Conservation (phyloP, 805 yeast species). For the Wickerhamiella shivajii region DNA sequence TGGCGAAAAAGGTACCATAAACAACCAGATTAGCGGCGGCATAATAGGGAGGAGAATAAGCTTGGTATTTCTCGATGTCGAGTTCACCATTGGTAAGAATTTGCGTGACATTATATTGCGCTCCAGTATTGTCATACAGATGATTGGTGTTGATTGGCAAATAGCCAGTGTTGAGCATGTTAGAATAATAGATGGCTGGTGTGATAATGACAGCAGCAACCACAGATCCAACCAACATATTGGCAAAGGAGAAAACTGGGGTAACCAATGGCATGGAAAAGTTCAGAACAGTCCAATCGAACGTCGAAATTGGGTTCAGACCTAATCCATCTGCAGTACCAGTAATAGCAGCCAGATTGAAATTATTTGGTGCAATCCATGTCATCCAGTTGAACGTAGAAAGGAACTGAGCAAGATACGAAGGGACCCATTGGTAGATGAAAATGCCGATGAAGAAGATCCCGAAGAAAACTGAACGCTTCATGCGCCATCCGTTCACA, state of each 20-base stretch:
- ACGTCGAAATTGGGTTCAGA: conserved; percentile 36
- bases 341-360: conserved; percentile 44
- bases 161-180: conserved; percentile 29
- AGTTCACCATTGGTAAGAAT: conserved; percentile 30
- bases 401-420: conserved; percentile 46
- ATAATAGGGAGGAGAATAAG: conserved; percentile 44
- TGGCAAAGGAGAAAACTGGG: conserved; percentile 30
- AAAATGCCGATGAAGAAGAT: conserved; percentile 31
- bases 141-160: conserved; percentile 33
- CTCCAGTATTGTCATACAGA: conserved; percentile 38
- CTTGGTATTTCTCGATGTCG: conserved; percentile 31
- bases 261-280: conserved; percentile 20
- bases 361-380: conserved; percentile 43
- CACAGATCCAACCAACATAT: conserved; percentile 26
- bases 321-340: conserved; percentile 47
- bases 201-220: conserved; percentile 19
- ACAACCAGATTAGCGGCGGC: conserved; percentile 39
- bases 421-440: conserved; percentile 55
- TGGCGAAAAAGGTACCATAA: conserved; percentile 37
- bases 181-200: conserved; percentile 28
- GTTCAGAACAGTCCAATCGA: conserved; percentile 40
- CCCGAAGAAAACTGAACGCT: conserved; percentile 39
- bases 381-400: conserved; percentile 49
- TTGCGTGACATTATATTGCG: conserved; percentile 29
- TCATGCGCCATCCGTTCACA: conserved; percentile 47